A percentile compares a stretch with the other conserved stretches of the same genome.
These are phyloP conservation scores for Aspergillus hortae DNA, from an alignment of 2,329 filamentous ascomycete genomes.

Conservation along the genomic window DNA sequence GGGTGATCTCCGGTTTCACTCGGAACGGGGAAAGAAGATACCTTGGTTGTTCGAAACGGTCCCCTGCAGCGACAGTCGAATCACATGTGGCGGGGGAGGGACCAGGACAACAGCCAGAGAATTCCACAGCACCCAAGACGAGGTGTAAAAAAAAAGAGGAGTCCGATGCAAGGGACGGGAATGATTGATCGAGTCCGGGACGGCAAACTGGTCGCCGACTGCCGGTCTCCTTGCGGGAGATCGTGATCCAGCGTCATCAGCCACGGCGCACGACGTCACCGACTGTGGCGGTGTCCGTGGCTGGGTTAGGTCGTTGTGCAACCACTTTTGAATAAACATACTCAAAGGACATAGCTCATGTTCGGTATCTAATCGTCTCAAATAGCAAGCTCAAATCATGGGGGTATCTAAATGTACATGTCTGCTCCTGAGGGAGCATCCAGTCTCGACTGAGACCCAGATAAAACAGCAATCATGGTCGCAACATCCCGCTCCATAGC, in stretches of 20 bases:
- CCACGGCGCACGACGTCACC: neutral
- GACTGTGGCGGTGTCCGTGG: neutral
- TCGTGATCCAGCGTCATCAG: neutral
- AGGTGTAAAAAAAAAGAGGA: neutral
- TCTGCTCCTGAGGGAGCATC: neutral
- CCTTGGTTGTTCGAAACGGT: constrained; percentile 2
- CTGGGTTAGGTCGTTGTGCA: too few species aligned
- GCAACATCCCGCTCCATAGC: neutral
- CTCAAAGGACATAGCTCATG: too few species aligned
- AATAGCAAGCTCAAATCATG: constrained; percentile 12
- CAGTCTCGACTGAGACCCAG: neutral
- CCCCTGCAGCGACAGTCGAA: neutral
- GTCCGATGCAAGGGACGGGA: neutral
- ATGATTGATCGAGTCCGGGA: neutral
- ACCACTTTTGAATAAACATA: too few species aligned
- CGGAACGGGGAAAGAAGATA: neutral
- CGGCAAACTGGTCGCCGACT: neutral
- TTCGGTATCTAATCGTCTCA: neutral
- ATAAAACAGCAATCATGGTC: neutral
- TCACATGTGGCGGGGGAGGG: neutral
- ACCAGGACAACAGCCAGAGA: neutral
- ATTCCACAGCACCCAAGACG: neutral
- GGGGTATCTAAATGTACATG: constrained; percentile 34
- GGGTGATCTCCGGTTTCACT: neutral
- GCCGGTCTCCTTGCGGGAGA: neutral